Evolutionary conservation across 192 early-diverging fungal genomes (phyloP), one percentile per base, ranked within the genome.

Genomic region (Oehlia diaphana): DNA sequence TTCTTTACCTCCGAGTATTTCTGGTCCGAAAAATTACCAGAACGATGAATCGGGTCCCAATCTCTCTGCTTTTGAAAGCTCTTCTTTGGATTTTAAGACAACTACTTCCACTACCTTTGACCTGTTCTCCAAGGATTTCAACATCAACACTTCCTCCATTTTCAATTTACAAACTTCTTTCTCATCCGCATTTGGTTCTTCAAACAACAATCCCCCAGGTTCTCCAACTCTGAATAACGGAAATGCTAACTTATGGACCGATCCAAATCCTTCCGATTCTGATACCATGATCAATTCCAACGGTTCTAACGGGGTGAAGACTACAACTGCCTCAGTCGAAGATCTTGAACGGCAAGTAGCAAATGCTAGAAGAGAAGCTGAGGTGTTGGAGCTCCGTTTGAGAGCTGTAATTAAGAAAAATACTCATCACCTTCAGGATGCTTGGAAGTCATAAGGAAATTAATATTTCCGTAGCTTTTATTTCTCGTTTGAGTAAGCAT

Each of bases 341-440:
- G 80, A 74, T 47, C 72, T 81, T 39, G 80, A 81, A 49, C 64
- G 49, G 33, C 74, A 81, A 66, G 74, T 77, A 16, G 80, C 73
- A n/a, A 81, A 81, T 81, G 80, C 80, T 50, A 75, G 35, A 76
- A 47, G 73, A 13, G 74, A 81, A 62, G 80, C 80, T 16, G 74
- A 67, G 19, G 65, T 77, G 35, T 42, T 81, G 9, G 80, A 81
- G 33, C 49, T 76, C 49, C 73, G 80, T 42, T 62, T 81, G 50
- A 76, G 69, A 63, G 74, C 80, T 16, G 80, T 81, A 26, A 81
- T 81, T 50, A 81, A 81, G 58, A 81, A 81, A 76, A 81, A 75
- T 67, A 77, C 66, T 4, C 67, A 78, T 78, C 65, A 70, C 49
- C 47, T 70, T 13, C 66, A 68, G 42, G 67, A 70, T 71, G 77